Base-by-base conservation (phyloP, 768 basidiomycete species). In the Hygrophorus pudorinus region DNA sequence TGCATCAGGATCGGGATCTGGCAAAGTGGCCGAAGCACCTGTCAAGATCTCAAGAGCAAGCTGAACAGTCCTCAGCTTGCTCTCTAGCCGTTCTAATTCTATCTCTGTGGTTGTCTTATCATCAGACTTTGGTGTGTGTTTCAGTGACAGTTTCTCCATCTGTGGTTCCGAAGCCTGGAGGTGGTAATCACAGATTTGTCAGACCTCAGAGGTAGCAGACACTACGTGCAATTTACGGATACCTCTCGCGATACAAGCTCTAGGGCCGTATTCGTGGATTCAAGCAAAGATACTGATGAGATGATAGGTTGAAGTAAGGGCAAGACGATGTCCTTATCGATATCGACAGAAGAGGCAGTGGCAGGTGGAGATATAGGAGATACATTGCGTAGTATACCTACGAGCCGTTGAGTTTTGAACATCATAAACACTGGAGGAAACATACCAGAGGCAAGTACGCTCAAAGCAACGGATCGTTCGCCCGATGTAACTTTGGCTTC, bases 1-100 rank as follows among this genome's bases (percentile, higher is more conserved):
- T 0, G 55, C 50, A 21, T 57, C 61, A 35, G 69, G 64, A 43
- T 80, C 78, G 13, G 83, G 78, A 53, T 90, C 88, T 4, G 88
- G 88, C 32, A 96, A 64, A 5, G 81, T 87, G 14, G 91, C 91
- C 57, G 88, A 96, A n/a, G 75, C 68, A 24, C 84, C 84, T 0
- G 90, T 93, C 49, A 96, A 60, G 39, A 96, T 78, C 63, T 97
- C 92, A 20, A 96, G 67, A n/a, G 84, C 78, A 27, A 92, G 71
- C 50, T 85, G 83, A 9, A 88, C 71, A 1, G 84, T 85, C 52
- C 81, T 72, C 42, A 96, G 60, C 44, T 65, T 74, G 12, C 68
- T 65, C 61, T 97, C 92, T 11, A 91, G 65, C 21, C 65, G 65
- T 48, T 87, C 85, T 2, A 96, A 71, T 53, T 84, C 79, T 9